These are phyloP conservation scores for Colletotrichum cereale DNA, from an alignment of 2,329 filamentous ascomycete genomes.

Conservation along the genomic window DNA sequence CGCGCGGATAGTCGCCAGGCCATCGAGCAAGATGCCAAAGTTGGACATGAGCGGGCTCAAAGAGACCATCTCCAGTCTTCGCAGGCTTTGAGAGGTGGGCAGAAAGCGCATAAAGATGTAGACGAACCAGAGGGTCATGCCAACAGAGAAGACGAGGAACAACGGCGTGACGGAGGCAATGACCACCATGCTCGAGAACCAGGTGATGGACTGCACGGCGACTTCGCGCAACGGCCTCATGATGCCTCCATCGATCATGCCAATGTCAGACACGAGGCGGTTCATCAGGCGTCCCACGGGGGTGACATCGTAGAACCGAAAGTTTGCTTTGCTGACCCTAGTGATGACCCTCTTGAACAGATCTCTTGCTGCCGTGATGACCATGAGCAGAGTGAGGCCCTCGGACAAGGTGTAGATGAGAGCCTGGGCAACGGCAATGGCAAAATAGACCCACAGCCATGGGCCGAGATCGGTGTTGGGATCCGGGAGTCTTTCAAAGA, in stretches of 20 bases:
- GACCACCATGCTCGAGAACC: constrained; percentile 79
- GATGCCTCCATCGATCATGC: constrained; percentile 89
- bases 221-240: constrained; percentile 79
- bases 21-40: constrained; percentile 88
- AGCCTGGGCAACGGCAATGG: constrained; percentile 73
- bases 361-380: constrained; percentile 80
- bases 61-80: constrained; percentile 90
- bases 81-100: constrained; percentile 84
- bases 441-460: constrained; percentile 80
- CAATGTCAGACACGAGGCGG: constrained; percentile 89
- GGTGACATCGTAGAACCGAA: constrained; percentile 92
- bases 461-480: constrained; percentile 76
- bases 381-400: constrained; percentile 78
- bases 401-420: constrained; percentile 72
- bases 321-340: constrained; percentile 82
- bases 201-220: constrained; percentile 77
- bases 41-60: constrained; percentile 91
- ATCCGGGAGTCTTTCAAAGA: constrained; percentile 69
- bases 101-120: constrained; percentile 82
- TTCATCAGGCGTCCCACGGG: constrained; percentile 94
- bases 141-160: constrained; percentile 79
- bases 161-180: constrained; percentile 83
- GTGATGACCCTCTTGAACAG: constrained; percentile 81
- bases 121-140: constrained; percentile 77
- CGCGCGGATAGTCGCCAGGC: constrained; percentile 86